Evolutionary conservation across 495 filamentous ascomycete species (phyloP), one percentile per base, ranked within the genome.

Genomic region (Endocarpon pusillum): DNA sequence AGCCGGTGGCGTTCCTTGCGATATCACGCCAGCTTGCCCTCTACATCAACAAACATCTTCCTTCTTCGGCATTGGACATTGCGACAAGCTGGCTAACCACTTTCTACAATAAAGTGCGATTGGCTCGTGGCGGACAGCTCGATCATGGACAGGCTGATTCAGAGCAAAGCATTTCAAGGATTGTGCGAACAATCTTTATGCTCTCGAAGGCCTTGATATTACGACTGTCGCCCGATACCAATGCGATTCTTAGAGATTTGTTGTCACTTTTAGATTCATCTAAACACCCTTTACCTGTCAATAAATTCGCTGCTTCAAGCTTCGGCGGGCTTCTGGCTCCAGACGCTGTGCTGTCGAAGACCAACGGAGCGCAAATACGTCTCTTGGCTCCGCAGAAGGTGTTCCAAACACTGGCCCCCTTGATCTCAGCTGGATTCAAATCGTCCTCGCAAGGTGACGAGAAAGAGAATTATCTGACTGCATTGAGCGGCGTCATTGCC

Each of bases 391-490:
- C 71, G 36, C 77, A 82, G 42, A 69, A 66, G 30, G 55, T 72
- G 32, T 81, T 82, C 58, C 62, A 58, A 24, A 66, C 71, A 24
- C 61, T 71, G 23, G 51, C 73, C 12, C 77, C 77, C 1, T 47
- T 57, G 31, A 65, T 82, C 20, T 66, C 69, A 4, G 45, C 54
- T 6, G 53, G 58, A 10, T 73, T 77, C 49, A 65, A 66, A 58
- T 67, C 21, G 57, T 59, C 35, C 40, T 54, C 30, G 42, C 50
- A 37, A 40, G 40, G 27, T 21, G 25, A 38, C 15, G 29, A 64
- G 1, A 72, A 78, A 55, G 60, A 66, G 25, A 69, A 74, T 42
- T 69, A 78, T 38, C 65, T 82, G 14, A 62, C 75, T 33, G 77
- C 77, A 15, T 61, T 81, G 10, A 69, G 71, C 0, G 71, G 72